These are phyloP conservation scores for Rhizopogon rudus DNA, from an alignment of 768 basidiomycete species.

Conservation along the genomic window DNA sequence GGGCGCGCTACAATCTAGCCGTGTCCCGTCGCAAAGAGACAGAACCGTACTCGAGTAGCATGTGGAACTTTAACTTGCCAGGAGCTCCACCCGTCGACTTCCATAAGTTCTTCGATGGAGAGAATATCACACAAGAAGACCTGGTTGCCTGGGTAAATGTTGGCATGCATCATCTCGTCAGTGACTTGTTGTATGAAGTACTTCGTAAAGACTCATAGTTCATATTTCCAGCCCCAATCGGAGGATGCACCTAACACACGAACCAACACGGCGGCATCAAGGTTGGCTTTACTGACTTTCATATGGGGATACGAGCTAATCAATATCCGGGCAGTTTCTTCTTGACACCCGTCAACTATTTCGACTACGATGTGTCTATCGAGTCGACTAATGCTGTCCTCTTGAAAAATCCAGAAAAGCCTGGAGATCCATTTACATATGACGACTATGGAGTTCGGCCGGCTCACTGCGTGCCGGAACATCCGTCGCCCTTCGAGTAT, in stretches of 20 bases:
- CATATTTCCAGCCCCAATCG: slow-evolving; percentile 42
- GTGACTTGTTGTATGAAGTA: slow-evolving; percentile 2
- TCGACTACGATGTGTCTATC: slow-evolving; percentile 58
- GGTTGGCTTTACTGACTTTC: slow-evolving; percentile 25
- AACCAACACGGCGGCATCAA: slow-evolving; percentile 50
- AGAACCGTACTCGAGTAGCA: slow-evolving; percentile 50
- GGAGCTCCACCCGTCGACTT: slow-evolving; percentile 52
- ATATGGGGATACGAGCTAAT: background rate
- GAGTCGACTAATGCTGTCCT: slow-evolving; percentile 51
- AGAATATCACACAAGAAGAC: slow-evolving; percentile 60
- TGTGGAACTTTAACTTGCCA: slow-evolving; percentile 64
- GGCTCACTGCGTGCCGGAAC: slow-evolving; percentile 33
- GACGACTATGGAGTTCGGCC: slow-evolving; percentile 52
- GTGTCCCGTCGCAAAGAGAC: slow-evolving; percentile 56
- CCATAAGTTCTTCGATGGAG: slow-evolving; percentile 59
- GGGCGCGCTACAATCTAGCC: slow-evolving; percentile 60
- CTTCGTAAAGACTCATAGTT: background rate
- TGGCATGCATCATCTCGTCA: slow-evolving; percentile 60
- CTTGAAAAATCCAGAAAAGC: slow-evolving; percentile 32
- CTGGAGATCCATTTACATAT: slow-evolving; percentile 34
- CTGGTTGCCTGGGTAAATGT: slow-evolving; percentile 64
- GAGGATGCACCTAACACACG: slow-evolving; percentile 62
- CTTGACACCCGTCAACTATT: slow-evolving; percentile 60
- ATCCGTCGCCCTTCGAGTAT: slow-evolving; percentile 36
- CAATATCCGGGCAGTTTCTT: slow-evolving; percentile 37